Conservation (phyloP, 2,329 filamentous ascomycete species). For the Xylariaceae sp. region DNA sequence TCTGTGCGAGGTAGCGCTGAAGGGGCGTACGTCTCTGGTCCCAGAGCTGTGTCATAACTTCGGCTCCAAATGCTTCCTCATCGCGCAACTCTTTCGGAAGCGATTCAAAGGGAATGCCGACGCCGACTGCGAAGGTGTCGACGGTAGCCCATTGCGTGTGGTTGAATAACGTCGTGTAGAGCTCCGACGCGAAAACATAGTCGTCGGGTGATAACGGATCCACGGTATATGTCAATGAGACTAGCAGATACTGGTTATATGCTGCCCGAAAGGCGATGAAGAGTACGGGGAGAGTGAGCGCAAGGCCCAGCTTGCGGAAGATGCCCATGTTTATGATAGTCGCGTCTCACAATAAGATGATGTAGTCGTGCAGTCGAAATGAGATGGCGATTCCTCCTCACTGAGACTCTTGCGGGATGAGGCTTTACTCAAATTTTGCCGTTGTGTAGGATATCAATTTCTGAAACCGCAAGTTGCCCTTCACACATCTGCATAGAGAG, state of each 20-base stretch:
- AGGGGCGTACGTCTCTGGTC: conserved; percentile 31
- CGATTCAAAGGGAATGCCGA: conserved; percentile 19
- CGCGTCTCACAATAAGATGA: conserved; percentile 3
- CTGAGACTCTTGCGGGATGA: background rate
- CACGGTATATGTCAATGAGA: conserved; percentile 26
- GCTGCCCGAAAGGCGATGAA: conserved; percentile 18
- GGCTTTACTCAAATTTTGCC: background rate
- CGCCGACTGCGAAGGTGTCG: conserved; percentile 28
- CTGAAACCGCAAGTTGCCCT: background rate
- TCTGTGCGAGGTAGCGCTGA: no score
- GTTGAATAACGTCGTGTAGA: conserved; percentile 28
- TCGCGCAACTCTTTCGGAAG: conserved; percentile 14
- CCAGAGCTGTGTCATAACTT: conserved; percentile 32
- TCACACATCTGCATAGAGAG: conserved; percentile 13
- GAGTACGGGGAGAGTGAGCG: conserved; percentile 16
- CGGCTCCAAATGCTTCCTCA: conserved; percentile 25
- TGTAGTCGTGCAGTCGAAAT: background rate
- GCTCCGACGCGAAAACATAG: conserved; percentile 27
- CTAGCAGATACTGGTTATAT: conserved; percentile 27
- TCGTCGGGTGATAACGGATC: conserved; percentile 28
- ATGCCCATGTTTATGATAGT: conserved; percentile 23
- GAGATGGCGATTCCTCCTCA: background rate
- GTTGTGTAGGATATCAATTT: background rate
- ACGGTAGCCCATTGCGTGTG: conserved; percentile 28
- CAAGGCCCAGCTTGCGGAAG: conserved; percentile 28